Conservation (phyloP, 139 green algal species). For the Coccomyxa sp. region DNA sequence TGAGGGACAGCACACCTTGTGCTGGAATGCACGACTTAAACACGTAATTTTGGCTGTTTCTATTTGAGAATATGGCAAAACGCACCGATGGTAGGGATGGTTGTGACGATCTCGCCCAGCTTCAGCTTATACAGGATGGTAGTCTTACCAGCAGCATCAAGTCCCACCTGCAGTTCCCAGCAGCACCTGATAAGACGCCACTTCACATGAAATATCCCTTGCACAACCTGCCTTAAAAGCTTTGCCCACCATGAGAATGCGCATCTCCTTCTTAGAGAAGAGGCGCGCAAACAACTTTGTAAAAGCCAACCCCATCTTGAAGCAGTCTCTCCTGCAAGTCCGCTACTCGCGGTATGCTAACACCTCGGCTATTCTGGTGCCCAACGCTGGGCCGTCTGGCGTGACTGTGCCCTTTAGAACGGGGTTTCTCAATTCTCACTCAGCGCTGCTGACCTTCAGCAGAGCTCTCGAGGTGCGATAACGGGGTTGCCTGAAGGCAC, state of each 20-base stretch:
- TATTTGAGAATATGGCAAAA: neutral
- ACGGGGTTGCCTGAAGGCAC: too few relatives aligned
- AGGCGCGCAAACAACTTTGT: slow-evolving; percentile 87
- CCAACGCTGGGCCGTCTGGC: neutral
- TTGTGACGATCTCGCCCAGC: slow-evolving; percentile 98
- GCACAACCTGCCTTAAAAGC: neutral
- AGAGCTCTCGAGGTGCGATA: too few relatives aligned
- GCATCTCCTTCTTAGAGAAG: slow-evolving; percentile 97
- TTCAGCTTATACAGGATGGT: slow-evolving; percentile 99
- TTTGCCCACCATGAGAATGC: slow-evolving; percentile 90
- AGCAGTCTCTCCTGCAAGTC: neutral
- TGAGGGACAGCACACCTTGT: too few relatives aligned
- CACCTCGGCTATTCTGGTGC: neutral
- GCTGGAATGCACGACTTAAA: too few relatives aligned
- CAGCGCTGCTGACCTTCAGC: too few relatives aligned
- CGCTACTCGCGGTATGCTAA: neutral
- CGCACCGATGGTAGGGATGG: slow-evolving; percentile 96
- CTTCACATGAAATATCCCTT: neutral
- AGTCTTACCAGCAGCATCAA: slow-evolving; percentile 98
- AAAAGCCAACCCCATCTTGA: slow-evolving; percentile 90
- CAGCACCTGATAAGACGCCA: neutral
- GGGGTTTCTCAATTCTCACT: too few relatives aligned
- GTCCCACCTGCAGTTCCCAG: slow-evolving; percentile 69
- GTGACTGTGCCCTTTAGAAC: too few relatives aligned
- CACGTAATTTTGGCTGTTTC: too few relatives aligned